A percentile compares a stretch with the other conserved stretches of the same genome.
Evolutionary conservation across 164 flowering plant genomes (phyloP).

Genomic region (Macadamia tetraphylla): DNA sequence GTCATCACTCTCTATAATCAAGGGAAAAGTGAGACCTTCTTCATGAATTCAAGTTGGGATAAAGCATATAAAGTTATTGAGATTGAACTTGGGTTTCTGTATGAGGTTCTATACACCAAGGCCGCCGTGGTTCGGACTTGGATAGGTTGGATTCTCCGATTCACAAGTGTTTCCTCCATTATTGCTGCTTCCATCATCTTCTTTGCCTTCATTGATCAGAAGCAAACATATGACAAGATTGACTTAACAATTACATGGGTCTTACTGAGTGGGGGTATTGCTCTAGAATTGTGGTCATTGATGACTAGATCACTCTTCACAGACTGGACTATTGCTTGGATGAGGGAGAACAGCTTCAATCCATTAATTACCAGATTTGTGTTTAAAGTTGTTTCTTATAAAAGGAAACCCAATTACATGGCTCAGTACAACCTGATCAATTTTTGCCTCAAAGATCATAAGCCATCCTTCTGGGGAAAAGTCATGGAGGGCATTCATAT

Average conservation of each 20-base stretch:
- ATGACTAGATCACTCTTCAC: not conserved
- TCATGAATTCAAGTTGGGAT: not conserved
- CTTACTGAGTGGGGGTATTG: not conserved
- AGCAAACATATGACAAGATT: not conserved
- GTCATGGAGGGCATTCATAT: not conserved
- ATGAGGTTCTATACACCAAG: slow-evolving; percentile 13
- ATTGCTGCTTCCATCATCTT: too few species aligned
- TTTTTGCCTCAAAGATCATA: not conserved
- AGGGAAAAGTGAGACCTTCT: not conserved
- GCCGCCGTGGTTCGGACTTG: not conserved
- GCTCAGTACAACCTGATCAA: not conserved
- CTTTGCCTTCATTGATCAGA: not conserved
- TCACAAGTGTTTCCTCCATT: not conserved
- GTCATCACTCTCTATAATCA: slow-evolving; percentile 3
- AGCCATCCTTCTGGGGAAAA: too few species aligned
- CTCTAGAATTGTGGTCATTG: not conserved
- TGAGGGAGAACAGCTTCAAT: not conserved
- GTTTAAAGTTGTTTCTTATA: not conserved
- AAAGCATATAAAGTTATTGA: not conserved
- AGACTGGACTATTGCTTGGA: not conserved
- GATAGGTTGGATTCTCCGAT: not conserved
- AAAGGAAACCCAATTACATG: not conserved
- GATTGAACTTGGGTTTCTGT: slow-evolving; percentile 13
- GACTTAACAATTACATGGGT: not conserved
- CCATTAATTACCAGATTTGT: too few species aligned